These are phyloP conservation scores for Cladosporium sp. DNA, from an alignment of 2,329 filamentous ascomycete species.

Conservation along the genomic window DNA sequence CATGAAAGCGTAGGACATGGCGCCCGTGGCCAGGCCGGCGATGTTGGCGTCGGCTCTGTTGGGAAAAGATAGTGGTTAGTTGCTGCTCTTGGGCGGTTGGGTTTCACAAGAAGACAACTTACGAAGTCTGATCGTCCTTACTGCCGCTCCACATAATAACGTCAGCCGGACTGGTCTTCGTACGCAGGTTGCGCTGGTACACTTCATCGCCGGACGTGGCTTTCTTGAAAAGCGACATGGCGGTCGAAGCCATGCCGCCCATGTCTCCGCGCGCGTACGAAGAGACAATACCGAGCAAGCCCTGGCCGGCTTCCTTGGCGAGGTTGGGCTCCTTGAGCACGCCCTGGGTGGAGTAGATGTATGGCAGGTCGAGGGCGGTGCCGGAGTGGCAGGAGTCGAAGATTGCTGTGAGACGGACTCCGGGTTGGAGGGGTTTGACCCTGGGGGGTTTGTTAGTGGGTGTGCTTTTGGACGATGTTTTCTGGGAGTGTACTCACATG, in stretches of 20 bases:
- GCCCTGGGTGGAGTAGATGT: conserved; percentile 75
- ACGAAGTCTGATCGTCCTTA: conserved; percentile 93
- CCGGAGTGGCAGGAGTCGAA: conserved; percentile 80
- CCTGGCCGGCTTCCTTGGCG: conserved; percentile 72
- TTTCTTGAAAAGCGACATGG: conserved; percentile 84
- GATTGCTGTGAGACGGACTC: conserved; percentile 77
- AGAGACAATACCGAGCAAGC: conserved; percentile 65
- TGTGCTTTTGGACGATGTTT: no score
- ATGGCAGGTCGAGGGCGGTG: conserved; percentile 70
- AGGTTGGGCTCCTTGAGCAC: conserved; percentile 76
- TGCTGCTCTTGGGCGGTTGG: not conserved
- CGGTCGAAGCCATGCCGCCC: conserved; percentile 69
- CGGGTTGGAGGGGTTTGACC: conserved; percentile 70
- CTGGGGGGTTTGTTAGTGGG: conserved; percentile 24
- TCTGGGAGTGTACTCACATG: conserved; percentile 41
- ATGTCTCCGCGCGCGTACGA: conserved; percentile 82
- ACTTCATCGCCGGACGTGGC: conserved; percentile 74
- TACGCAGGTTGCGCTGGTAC: conserved; percentile 74
- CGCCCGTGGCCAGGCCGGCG: conserved; percentile 81
- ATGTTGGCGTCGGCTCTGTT: conserved; percentile 83
- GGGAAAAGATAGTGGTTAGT: conserved; percentile 5
- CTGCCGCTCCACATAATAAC: conserved; percentile 98
- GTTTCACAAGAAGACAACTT: conserved; percentile 40
- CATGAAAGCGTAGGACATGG: conserved; percentile 98
- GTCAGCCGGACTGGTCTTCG: conserved; percentile 90